A percentile compares a stretch with the other conserved stretches of the same genome.
Evolutionary conservation across 2,329 filamentous ascomycete species (phyloP).

Genomic region (Apiospora arundinis): DNA sequence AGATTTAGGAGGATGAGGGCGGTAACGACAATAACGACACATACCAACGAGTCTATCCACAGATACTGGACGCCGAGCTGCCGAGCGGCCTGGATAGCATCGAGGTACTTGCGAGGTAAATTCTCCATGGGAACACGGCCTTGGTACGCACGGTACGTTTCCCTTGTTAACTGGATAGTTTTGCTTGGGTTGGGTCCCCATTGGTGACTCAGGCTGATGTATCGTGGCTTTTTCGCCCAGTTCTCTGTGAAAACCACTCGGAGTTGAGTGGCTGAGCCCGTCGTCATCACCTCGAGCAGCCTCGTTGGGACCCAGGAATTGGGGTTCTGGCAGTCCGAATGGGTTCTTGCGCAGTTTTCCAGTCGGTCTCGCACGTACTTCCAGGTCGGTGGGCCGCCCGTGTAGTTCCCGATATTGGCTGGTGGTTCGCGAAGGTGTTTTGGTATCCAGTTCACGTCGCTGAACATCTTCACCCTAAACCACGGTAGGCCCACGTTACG

Average conservation of each 20-base stretch:
- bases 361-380: not conserved
- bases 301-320: not conserved
- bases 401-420: not conserved
- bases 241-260: not conserved
- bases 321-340: not conserved
- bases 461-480: not conserved
- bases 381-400: not conserved
- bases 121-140: not conserved
- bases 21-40: not conserved
- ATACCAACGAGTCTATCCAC: slow-evolving; percentile 7
- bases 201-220: not conserved
- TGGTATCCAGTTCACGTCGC: not conserved
- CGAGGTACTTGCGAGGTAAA: not conserved
- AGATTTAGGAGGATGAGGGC: not conserved
- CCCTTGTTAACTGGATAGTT: not conserved
- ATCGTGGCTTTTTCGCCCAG: not conserved
- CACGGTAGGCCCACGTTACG: no score
- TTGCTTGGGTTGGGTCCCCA: not conserved
- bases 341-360: not conserved
- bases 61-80: slow-evolving; percentile 4
- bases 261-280: not conserved
- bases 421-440: not conserved
- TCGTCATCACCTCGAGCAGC: not conserved
- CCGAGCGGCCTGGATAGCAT: not conserved
- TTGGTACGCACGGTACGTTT: not conserved